These are phyloP conservation scores for Botrytis aclada DNA, from an alignment of 2,329 filamentous ascomycete species.

Conservation along the genomic window DNA sequence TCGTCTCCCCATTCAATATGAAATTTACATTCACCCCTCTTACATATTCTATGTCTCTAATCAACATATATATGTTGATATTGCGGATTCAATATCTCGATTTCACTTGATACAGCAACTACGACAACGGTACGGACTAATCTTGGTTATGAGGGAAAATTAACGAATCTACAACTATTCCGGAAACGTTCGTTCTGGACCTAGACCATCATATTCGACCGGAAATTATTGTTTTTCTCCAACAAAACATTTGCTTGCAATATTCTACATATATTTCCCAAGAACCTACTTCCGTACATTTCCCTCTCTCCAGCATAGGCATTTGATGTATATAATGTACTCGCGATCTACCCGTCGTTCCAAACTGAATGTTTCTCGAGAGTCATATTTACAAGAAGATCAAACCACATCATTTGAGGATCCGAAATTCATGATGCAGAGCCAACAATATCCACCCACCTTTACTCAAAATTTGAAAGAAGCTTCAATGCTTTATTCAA, in stretches of 20 bases:
- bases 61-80: background rate
- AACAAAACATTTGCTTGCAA: background rate
- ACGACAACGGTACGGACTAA: background rate
- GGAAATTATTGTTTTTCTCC: background rate
- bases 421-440: background rate
- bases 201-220: background rate
- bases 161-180: background rate
- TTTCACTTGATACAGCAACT: background rate
- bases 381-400: constrained; percentile 8
- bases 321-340: constrained; percentile 1
- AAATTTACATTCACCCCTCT: background rate
- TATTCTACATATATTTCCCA: background rate
- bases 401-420: background rate
- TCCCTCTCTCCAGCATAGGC: background rate
- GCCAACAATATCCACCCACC: background rate
- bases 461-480: constrained; percentile 19
- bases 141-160: background rate
- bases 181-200: background rate
- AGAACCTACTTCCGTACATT: background rate
- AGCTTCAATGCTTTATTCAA: constrained; percentile 50
- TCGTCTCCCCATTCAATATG: background rate
- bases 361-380: background rate
- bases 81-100: background rate
- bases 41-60: too few species aligned
- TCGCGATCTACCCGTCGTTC: background rate